Base-by-base conservation (phyloP, 345 rosid genomes). In the Turritis glabra region DNA sequence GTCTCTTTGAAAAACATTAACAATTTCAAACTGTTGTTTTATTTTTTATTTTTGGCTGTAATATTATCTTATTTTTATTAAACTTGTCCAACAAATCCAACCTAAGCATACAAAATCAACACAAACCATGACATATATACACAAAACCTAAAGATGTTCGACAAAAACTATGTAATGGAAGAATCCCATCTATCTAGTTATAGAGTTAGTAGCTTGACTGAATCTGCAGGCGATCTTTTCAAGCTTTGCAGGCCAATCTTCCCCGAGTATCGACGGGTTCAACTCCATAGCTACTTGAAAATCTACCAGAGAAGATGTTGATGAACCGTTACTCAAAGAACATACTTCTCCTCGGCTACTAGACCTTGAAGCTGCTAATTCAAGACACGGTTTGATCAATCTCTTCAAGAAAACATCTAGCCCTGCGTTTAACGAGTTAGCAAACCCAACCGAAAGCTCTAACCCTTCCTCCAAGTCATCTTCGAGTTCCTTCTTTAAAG, bases 361-460 rank as follows among this genome's bases (percentile, higher is more conserved):
- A 53, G 81, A 69, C 68, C 89, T 85, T 40, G 83, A 79, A 52
- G 83, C 78, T 19, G 89, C 83, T 51, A 84, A 52, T 46, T 82
- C 86, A 74, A 90, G 55, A 75, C 89, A 88, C 6, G 94, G 88
- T 70, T 81, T 89, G 64, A 90, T 88, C 78, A 90, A 68, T 70
- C 86, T 82, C 81, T 84, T 87, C 81, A 90, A 52, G 78, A 62
- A 90, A 33, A 77, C 70, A 71, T 88, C 84, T 43, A 90, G 81
- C 22, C 87, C 86, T 30, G 71, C 84, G 74, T 87, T 88, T 77
- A 90, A 76, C 60, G 77, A 52, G 80, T 83, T 82, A 59, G 73
- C 85, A 67, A 83, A 82, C 48, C 85, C 94, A 12, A 61, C 65
- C 1, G 97, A 85, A 44, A 87, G 81, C 25, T 67, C 70, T 18